Evolutionary conservation across 83 land plant species (phyloP).

Genomic region (Larix sibirica): DNA sequence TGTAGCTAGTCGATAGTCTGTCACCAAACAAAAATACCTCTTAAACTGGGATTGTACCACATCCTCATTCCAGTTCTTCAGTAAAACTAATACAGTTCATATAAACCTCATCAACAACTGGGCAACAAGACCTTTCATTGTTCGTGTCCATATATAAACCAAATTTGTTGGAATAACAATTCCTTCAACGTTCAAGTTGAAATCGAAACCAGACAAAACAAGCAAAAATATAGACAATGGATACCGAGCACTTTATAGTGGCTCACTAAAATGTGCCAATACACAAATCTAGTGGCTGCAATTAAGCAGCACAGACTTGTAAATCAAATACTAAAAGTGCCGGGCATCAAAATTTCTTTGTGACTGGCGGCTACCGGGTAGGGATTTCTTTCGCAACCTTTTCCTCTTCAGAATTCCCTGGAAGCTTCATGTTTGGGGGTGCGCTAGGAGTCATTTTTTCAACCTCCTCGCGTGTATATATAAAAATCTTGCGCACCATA

Average conservation of each 20-base stretch:
- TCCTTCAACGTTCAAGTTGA: background rate
- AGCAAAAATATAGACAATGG: slow-evolving; percentile 8
- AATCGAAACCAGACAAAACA: background rate
- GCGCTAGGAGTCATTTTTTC: slow-evolving; percentile 14
- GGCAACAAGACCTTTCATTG: no score
- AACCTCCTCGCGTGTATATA: slow-evolving; percentile 17
- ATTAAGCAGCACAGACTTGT: background rate
- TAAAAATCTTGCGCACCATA: slow-evolving; percentile 16
- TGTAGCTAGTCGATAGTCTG: background rate
- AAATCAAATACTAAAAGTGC: background rate
- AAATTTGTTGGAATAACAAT: background rate
- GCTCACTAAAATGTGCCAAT: background rate
- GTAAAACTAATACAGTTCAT: no score
- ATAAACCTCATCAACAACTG: no score
- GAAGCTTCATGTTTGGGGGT: slow-evolving; percentile 2
- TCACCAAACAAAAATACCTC: background rate
- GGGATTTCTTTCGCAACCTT: background rate
- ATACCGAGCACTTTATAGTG: background rate
- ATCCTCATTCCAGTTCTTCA: no score
- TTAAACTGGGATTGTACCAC: background rate
- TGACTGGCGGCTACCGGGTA: background rate
- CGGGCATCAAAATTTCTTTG: background rate
- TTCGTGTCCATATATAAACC: background rate
- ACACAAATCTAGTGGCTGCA: slow-evolving; percentile 1
- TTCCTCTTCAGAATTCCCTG: slow-evolving; percentile 2